These are phyloP conservation scores for Omphalotus guepiniiformis DNA, from an alignment of 768 basidiomycete genomes.

Conservation along the genomic window DNA sequence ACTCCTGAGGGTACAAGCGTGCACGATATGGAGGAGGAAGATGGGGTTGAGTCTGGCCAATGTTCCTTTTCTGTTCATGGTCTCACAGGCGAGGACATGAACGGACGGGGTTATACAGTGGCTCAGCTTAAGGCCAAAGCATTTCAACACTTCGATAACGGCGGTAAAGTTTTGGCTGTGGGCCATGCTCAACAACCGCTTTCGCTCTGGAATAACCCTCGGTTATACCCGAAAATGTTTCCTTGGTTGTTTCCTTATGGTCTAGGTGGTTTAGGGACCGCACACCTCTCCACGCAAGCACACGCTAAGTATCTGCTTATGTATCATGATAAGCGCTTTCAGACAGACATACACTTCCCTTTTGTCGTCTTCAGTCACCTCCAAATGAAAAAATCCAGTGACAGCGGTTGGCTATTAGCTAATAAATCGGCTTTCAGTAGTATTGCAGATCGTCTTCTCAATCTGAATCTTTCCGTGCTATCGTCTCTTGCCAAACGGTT, in stretches of 20 bases:
- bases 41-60: slow-evolving; percentile 12
- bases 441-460: neutral
- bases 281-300: slow-evolving; percentile 14
- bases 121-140: neutral
- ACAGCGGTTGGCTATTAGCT: neutral
- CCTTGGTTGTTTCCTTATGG: slow-evolving; percentile 17
- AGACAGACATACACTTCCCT: slow-evolving; percentile 30
- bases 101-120: slow-evolving; percentile 1
- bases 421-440: neutral
- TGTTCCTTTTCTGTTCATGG: slow-evolving; percentile 23
- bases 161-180: neutral
- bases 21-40: neutral
- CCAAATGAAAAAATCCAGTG: slow-evolving; percentile 25
- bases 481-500: neutral
- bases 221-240: neutral
- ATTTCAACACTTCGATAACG: neutral
- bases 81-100: slow-evolving; percentile 12
- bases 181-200: neutral
- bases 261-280: slow-evolving; percentile 30
- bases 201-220: neutral
- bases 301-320: slow-evolving; percentile 28
- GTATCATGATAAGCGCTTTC: slow-evolving; percentile 39
- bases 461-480: neutral
- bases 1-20: slow-evolving; percentile 12
- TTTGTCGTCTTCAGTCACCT: slow-evolving; percentile 32